phyloP scores from a whole-genome alignment of 2,329 filamentous ascomycete species.

The Phoma sp. region DNA sequence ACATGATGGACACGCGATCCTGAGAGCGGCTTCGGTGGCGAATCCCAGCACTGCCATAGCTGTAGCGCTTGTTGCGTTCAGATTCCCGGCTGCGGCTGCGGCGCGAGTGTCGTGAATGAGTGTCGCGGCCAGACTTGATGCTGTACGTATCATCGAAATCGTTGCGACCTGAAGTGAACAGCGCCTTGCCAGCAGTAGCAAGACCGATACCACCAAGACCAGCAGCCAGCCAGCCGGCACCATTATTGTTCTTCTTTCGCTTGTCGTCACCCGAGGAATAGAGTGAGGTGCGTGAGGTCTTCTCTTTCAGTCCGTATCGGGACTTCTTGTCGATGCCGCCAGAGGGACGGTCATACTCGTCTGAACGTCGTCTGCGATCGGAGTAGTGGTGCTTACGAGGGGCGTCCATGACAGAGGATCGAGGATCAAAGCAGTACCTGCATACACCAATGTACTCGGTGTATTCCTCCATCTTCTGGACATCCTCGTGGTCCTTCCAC shows the following conservation, averaged over 20 bases:
- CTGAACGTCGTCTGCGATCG: conserved; percentile 51
- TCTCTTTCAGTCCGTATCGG: conserved; percentile 56
- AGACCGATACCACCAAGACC: conserved; percentile 63
- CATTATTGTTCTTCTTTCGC: conserved; percentile 53
- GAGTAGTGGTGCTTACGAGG: conserved; percentile 68
- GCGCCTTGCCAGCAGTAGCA: conserved; percentile 60
- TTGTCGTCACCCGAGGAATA: conserved; percentile 41
- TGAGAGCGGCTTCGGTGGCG: conserved; percentile 49
- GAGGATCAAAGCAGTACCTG: conserved; percentile 70
- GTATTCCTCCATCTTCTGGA: conserved; percentile 71
- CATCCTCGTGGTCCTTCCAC: conserved; percentile 70
- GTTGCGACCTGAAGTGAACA: conserved; percentile 58
- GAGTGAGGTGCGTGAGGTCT: conserved; percentile 44
- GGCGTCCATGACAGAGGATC: conserved; percentile 62
- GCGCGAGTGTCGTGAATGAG: conserved; percentile 38
- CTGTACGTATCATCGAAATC: conserved; percentile 69
- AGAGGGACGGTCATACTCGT: conserved; percentile 51
- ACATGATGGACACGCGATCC: conserved; percentile 44
- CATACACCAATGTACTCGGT: conserved; percentile 72
- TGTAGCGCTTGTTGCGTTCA: conserved; percentile 52
- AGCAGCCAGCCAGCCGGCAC: conserved; percentile 60
- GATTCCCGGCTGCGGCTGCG: conserved; percentile 49
- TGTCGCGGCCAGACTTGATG: conserved; percentile 60
- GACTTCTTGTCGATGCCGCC: conserved; percentile 67
- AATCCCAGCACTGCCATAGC: conserved; percentile 53